Base-by-base conservation (phyloP, 2,329 filamentous ascomycete genomes). In the Grosmannia serpens region DNA sequence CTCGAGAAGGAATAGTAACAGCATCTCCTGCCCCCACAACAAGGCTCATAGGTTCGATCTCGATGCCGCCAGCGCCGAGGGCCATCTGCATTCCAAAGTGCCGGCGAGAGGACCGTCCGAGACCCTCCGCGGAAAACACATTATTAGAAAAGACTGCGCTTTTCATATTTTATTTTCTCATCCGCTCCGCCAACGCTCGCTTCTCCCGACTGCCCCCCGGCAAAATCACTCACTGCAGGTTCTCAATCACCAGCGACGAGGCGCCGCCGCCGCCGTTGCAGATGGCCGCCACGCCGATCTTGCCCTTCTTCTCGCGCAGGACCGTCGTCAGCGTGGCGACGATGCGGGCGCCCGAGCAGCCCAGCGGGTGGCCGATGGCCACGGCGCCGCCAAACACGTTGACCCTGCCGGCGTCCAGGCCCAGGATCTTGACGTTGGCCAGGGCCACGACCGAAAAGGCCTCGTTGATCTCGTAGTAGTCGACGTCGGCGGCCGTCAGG, bases 401-500 rank as follows among this genome's bases (percentile, higher is more conserved):
- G 70, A 99, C 91, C 76, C 91, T 95, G 61, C 91, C 88, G 64
- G 88, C 81, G 63, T 79, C 78, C 59, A 99, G 76, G 62, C 79
- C 81, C 47, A 99, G 84, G 58, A 97, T 74, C 83, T 99, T 96
- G 77, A 96, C 85, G 79, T 99, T 99, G 65, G 94, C 91, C 56
- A 99, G 82, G 46, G 94, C 90, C 63, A 99, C 94, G 55, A 96
- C 94, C 63, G 89, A 94, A 80, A 99, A 99, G 49, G 94, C 94
- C 80, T 99, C 94, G 79, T 99, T 99, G 80, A 99, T 96, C 80
- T 99, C 94, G 73, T 94, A 99, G 66, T 85, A 94, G 69, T 97
- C 92, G 60, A 99, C 81, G 60, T 89, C 80, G 63, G 86, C 83
- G 65, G 85, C 81, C 59, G 84, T 82, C 62, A 99, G 76, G 62